Evolutionary conservation across 176 grass and related monocot genomes (phyloP).

Genomic region (maize (Zea mays)): Zm-B73-REFERENCE-NAM-5.0 NC_050104.1:161668001-161668500

Average conservation of each 20-base stretch:
- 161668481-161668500: constrained; percentile 4
- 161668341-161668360: constrained; percentile 91
- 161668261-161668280: constrained; percentile 57
- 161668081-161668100: not conserved
- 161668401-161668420: too few species aligned
- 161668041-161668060: constrained; percentile 63
- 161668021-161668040: constrained; percentile 40
- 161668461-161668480: not conserved
- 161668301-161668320: constrained; percentile 45
- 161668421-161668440: constrained; percentile 45
- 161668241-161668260: constrained; percentile 58
- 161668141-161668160: constrained; percentile 4
- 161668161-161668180: not conserved
- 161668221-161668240: constrained; percentile 53
- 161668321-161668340: constrained; percentile 60
- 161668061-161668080: constrained; percentile 66
- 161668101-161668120: constrained; percentile 52
- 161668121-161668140: constrained; percentile 53
- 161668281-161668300: constrained; percentile 45
- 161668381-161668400: too few species aligned
- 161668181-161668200: constrained; percentile 18
- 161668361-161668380: constrained; percentile 43
- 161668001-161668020: constrained; percentile 45
- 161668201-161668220: constrained; percentile 55
- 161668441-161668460: constrained; percentile 54